These are phyloP conservation scores for Coniferiporia weirii DNA, from an alignment of 1,284 basidiomycete species.

Conservation along the genomic window DNA sequence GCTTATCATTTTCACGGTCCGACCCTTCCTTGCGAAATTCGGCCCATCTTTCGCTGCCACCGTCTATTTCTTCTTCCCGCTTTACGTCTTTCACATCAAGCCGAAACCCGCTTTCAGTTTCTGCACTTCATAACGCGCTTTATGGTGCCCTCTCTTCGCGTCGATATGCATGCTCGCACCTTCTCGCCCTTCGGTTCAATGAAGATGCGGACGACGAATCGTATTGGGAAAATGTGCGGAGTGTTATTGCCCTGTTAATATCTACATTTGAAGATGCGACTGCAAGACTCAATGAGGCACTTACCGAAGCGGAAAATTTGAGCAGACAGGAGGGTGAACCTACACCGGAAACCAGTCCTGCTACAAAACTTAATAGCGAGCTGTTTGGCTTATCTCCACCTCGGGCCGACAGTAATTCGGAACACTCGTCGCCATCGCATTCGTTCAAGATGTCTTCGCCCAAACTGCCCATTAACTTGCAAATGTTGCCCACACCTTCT, in stretches of 20 bases:
- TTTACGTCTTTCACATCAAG: slow-evolving; percentile 57
- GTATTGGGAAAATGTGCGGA: slow-evolving; percentile 78
- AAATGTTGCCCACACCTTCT: slow-evolving; percentile 25
- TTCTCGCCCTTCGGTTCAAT: slow-evolving; percentile 67
- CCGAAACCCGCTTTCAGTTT: slow-evolving; percentile 60
- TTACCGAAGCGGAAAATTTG: slow-evolving; percentile 50
- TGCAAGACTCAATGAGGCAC: slow-evolving; percentile 50
- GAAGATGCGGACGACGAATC: slow-evolving; percentile 52
- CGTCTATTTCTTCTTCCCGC: slow-evolving; percentile 38
- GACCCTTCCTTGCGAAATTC: slow-evolving; percentile 19
- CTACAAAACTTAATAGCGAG: not conserved
- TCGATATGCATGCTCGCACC: slow-evolving; percentile 69
- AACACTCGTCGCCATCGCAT: slow-evolving; percentile 19
- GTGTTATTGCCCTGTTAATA: slow-evolving; percentile 62
- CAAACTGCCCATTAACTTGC: not conserved
- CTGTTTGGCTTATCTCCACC: not conserved
- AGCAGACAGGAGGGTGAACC: slow-evolving; percentile 44
- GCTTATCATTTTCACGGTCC: slow-evolving; percentile 27
- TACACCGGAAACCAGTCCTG: slow-evolving; percentile 31
- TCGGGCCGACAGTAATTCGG: not conserved
- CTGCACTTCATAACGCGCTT: slow-evolving; percentile 53
- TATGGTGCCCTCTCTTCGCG: slow-evolving; percentile 62
- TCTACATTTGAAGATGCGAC: slow-evolving; percentile 61
- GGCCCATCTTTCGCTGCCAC: slow-evolving; percentile 27
- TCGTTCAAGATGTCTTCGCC: not conserved